Conservation (phyloP, 768 basidiomycete species). For the Pilatotrama ljubarskyi region DNA sequence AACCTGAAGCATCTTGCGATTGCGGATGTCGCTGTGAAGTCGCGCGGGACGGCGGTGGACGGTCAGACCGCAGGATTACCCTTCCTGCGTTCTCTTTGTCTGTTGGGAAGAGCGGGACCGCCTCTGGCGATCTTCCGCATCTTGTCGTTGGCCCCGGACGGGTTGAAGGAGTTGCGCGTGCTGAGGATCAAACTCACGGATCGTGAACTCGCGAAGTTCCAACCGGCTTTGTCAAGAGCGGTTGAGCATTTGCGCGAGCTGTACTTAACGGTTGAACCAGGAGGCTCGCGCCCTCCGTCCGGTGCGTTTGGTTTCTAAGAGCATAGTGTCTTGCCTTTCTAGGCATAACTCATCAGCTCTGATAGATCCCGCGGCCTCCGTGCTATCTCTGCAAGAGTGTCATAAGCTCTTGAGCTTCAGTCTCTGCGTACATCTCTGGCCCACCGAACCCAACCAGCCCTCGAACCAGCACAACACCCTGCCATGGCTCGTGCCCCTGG, state of each 20-base stretch:
- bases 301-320: conserved; percentile 3
- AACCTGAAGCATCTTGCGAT: not conserved
- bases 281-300: not conserved
- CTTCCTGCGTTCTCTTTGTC: not conserved
- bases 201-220: not conserved
- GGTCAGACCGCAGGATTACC: no score
- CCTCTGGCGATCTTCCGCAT: not conserved
- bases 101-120: not conserved
- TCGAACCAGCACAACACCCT: not conserved
- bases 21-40: not conserved
- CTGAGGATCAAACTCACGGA: not conserved
- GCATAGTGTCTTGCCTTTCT: no score
- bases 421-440: not conserved
- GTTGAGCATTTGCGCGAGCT: not conserved
- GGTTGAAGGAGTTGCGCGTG: not conserved
- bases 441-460: not conserved
- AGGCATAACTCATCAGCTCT: no score
- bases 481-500: not conserved
- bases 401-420: not conserved
- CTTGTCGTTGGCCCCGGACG: not conserved
- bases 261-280: not conserved
- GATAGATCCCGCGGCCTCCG: not conserved
- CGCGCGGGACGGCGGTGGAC: no score
- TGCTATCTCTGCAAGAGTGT: not conserved
- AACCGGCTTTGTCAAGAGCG: not conserved